Evolutionary conservation across 192 early-diverging fungal species (phyloP), one percentile per base, ranked within the genome.

Genomic region (Geranomyces variabilis): DNA sequence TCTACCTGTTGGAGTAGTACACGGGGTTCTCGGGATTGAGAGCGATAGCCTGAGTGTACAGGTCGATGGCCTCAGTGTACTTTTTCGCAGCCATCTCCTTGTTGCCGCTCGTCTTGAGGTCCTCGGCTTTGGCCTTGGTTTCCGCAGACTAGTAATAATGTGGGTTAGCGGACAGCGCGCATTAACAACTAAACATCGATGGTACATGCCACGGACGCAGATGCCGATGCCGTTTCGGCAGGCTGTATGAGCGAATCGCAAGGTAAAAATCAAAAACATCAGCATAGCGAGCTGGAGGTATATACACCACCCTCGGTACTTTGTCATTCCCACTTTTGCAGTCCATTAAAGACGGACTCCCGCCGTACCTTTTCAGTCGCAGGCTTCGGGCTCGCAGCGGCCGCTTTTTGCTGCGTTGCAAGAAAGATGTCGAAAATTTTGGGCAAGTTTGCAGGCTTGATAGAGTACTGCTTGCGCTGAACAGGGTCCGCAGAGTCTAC

Each of bases 1-100:
- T 41, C 10, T 82, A 93, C 90, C 96, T 85, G 88, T 99, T 99
- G 17, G 93, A 90, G 74, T 92, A 97, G 84, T 93, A 99, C n/a
- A 99, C 92, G 28, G 96, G 94, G 71, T 94, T 95, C 64, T 83
- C 83, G 14, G 73, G 63, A 71, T 96, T 90, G 24, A 95, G 78
- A 44, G 78, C 89, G 71, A 99, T 97, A 49, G 97, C 97, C 76
- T 93, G 86, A 45, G 91, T 89, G 85, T 99, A 99, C 15, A 93
- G 80, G 36, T 82, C 81, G 67, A 97, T 92, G 60, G 97, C 96
- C 74, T 90, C 88, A 17, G 83, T 75, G 67, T 90, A 97, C 46
- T 98, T 86, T 76, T 91, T 92, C 45, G 90, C 87, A 36, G 86
- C 86, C 47, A 99, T 91, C 66, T 90, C 84, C 67, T 88, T 86